phyloP scores from a whole-genome alignment of 805 yeast genomes.

The Clavispora vitiphila region DNA sequence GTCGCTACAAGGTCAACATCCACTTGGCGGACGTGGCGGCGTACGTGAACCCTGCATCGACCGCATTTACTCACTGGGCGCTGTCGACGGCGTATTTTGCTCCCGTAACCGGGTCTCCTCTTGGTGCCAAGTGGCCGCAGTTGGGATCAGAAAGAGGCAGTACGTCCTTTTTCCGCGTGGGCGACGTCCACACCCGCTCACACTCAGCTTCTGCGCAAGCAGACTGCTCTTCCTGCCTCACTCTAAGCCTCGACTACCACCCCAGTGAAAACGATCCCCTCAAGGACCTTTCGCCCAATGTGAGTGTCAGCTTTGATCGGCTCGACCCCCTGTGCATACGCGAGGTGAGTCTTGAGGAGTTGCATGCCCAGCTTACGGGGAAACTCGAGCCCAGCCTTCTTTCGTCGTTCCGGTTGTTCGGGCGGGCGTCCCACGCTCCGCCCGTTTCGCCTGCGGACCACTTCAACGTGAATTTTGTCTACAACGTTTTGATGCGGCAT shows the following conservation, averaged over 20 bases:
- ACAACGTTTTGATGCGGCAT: constrained; percentile 28
- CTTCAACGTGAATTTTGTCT: constrained; percentile 28
- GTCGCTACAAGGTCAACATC: constrained; percentile 31
- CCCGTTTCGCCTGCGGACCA: constrained; percentile 21
- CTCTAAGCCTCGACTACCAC: constrained; percentile 31
- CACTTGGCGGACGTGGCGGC: constrained; percentile 42
- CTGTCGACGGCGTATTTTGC: constrained; percentile 4
- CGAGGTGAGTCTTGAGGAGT: constrained; percentile 13
- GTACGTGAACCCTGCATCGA: constrained; percentile 24
- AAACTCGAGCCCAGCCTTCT: constrained; percentile 15
- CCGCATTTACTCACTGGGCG: constrained; percentile 9
- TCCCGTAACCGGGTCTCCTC: background rate
- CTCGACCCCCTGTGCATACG: constrained; percentile 20
- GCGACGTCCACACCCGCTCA: no score
- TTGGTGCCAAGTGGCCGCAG: background rate
- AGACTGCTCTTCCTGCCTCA: constrained; percentile 29
- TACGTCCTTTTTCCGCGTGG: background rate
- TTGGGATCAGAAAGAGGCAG: background rate
- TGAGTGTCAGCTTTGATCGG: constrained; percentile 26
- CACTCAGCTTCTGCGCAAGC: no score
- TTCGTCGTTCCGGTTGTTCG: constrained; percentile 22
- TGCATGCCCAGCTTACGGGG: constrained; percentile 30
- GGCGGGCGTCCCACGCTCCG: constrained; percentile 14
- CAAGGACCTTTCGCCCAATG: constrained; percentile 16
- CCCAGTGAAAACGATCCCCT: constrained; percentile 33